Evolutionary conservation across 148 eudicot genomes (phyloP), one percentile per base, ranked within the genome.

Genomic region (Rheum nobile): DNA sequence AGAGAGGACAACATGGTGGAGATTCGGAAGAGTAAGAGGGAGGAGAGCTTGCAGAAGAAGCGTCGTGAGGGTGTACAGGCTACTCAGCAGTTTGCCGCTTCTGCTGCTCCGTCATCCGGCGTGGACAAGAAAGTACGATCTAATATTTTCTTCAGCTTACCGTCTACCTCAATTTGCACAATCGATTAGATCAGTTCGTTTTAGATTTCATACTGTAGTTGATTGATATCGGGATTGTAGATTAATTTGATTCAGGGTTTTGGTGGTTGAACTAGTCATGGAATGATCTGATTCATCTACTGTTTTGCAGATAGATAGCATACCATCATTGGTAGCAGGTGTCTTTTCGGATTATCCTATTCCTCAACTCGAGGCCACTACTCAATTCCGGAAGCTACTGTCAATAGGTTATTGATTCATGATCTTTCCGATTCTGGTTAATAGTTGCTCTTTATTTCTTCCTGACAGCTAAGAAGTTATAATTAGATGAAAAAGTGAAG

Each of bases 371-470:
- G 98, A 92, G 71, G 84, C 89, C 12, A 92, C 96, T 44, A 87
- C 96, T 50, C 91, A 87, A 38, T 92, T 90, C 77, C 88, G 93
- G n/a, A 92, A 92, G 76, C 82, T 92, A 39, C 96, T 92, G 59
- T 92, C 96, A 8, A 88, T 92, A 83, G 98, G 98, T 92, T 76
- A 1, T 6, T 21, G 11, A 59, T 7, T 57, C 24, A 42, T 72
- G 22, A 39, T 61, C n/a, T 47, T 14, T 44, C n/a, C 17, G 10
- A 1, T 61, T 10, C 34, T 61, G 35, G 68, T 31, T 61, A 37
- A 1, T 16, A 17, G 39, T 34, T 67, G 41, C 71, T 67, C 63
- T 55, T 12, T 10, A 2, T 24, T 24, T 8, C 6, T 52, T 52
- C 4, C 52, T 31, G 29, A 1, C 31, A 59, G 13, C 32, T 59